Evolutionary conservation across 2,329 filamentous ascomycete species (phyloP), one percentile per base, ranked within the genome.

Genomic region (Beauveria bassiana): DNA sequence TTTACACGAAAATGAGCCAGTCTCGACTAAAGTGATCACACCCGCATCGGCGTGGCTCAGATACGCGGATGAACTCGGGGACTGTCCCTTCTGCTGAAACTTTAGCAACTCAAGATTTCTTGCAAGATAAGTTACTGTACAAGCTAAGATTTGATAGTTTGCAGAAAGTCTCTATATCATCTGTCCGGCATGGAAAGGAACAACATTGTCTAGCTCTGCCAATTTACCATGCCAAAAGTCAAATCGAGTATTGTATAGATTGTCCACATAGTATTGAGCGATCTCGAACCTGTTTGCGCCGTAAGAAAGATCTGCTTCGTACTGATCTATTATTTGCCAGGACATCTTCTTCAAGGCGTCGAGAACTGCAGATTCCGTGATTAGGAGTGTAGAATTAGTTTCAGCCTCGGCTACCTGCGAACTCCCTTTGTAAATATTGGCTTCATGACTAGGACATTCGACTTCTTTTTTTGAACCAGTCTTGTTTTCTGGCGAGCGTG

Each of bases 221-320:
- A 74, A 59, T 31, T 66, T 66, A 12, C 50, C 45, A 45, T 68
- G 47, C 74, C 74, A 76, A 61, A 73, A 73, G 3, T 68, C 65
- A 45, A 59, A 69, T 18, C 73, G 67, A 3, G 62, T 61, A 1
- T 40, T 50, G 16, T 67, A 62, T 28, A 76, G 64, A 14, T 62
- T 68, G 8, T 71, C 64, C 24, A 71, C 38, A 45, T 76, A 76
- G 61, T 71, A 74, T 12, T 65, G 64, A 18, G 72, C 72, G 24
- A 66, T 68, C 0, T 63, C 43, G 1, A 40, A 63, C 16, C 64
- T 47, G 24, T 75, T 63, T 8, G 54, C 63, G 0, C 71, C 67
- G 8, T 62, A 34, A 0, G 61, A 51, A 9, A 72, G 31, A 46
- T 75, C 73, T n/a, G 64, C 64, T 46, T 69, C 64, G 50, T 71